Percentiles rank a stretch among this genome's conserved stretches.
These are phyloP conservation scores for Colletotrichum lindemuthianum DNA, from an alignment of 2,329 filamentous ascomycete species.

Conservation along the genomic window DNA sequence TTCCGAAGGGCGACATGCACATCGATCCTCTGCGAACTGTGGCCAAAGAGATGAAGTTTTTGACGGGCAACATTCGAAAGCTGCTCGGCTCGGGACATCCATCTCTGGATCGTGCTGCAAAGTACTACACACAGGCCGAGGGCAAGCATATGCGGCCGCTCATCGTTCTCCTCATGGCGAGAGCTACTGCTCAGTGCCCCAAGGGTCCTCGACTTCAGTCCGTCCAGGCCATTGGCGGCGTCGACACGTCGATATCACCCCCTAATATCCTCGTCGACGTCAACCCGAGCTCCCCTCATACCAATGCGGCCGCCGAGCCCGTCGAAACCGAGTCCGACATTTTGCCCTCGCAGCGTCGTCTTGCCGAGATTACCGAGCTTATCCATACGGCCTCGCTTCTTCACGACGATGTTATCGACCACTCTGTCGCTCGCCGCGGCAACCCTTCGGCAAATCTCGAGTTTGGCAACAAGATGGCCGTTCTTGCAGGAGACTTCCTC, in stretches of 20 bases:
- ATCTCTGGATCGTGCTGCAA: slow-evolving; percentile 91
- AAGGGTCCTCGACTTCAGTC: slow-evolving; percentile 57
- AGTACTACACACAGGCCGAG: slow-evolving; percentile 97
- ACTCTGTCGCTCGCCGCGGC: slow-evolving; percentile 85
- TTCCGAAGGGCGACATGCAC: slow-evolving; percentile 70
- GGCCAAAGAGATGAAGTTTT: slow-evolving; percentile 95
- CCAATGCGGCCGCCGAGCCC: slow-evolving; percentile 52
- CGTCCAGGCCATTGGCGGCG: slow-evolving; percentile 54
- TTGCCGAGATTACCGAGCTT: slow-evolving; percentile 96
- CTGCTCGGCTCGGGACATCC: slow-evolving; percentile 95
- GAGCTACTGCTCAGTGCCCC: slow-evolving; percentile 85
- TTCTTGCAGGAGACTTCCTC: slow-evolving; percentile 95
- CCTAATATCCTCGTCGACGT: slow-evolving; percentile 75
- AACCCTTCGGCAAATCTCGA: slow-evolving; percentile 90
- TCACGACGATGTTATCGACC: slow-evolving; percentile 98
- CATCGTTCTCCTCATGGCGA: slow-evolving; percentile 95
- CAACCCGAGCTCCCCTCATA: slow-evolving; percentile 74
- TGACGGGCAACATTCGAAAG: slow-evolving; percentile 92
- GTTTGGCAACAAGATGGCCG: slow-evolving; percentile 99
- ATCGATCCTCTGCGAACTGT: slow-evolving; percentile 91
- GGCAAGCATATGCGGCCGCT: slow-evolving; percentile 96
- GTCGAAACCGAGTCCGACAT: slow-evolving; percentile 69
- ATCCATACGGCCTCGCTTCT: slow-evolving; percentile 97
- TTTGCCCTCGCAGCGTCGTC: slow-evolving; percentile 88
- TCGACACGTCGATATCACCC: slow-evolving; percentile 67